Evolutionary conservation across 495 filamentous ascomycete species (phyloP).

Genomic region (Poronia punctata): DNA sequence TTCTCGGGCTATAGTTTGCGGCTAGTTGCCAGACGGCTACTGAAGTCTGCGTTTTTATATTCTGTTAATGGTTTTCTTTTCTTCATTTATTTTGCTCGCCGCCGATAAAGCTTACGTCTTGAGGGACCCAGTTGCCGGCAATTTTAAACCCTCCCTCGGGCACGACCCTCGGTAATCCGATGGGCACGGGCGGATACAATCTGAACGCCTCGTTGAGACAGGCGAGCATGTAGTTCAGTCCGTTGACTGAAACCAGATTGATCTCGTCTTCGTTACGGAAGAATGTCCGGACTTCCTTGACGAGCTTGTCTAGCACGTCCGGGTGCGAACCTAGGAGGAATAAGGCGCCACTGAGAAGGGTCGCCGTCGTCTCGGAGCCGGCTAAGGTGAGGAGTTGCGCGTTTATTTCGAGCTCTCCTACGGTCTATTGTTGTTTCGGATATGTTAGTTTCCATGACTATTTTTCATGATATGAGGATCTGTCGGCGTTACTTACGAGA

Average conservation of each 20-base stretch:
- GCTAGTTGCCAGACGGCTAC: conserved; percentile 45
- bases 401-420: conserved; percentile 33
- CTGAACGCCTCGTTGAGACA: conserved; percentile 51
- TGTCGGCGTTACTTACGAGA: conserved; percentile 10
- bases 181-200: conserved; percentile 50
- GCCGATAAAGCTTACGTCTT: conserved; percentile 17
- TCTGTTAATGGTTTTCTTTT: background rate
- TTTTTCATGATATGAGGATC: no score
- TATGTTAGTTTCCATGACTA: no score
- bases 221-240: conserved; percentile 49
- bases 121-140: conserved; percentile 39
- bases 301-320: conserved; percentile 33
- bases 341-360: conserved; percentile 42
- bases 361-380: conserved; percentile 57
- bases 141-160: conserved; percentile 41
- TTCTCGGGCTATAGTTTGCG: conserved; percentile 22
- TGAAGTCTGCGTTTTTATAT: conserved; percentile 19
- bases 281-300: conserved; percentile 41
- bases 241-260: conserved; percentile 33
- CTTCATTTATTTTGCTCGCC: no score
- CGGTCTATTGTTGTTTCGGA: no score
- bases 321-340: conserved; percentile 46
- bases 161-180: conserved; percentile 35
- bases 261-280: conserved; percentile 51
- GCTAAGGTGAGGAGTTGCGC: conserved; percentile 38